These are phyloP conservation scores for Parietaria judaica DNA, from an alignment of 306 rosid genomes.

Conservation along the genomic window DNA sequence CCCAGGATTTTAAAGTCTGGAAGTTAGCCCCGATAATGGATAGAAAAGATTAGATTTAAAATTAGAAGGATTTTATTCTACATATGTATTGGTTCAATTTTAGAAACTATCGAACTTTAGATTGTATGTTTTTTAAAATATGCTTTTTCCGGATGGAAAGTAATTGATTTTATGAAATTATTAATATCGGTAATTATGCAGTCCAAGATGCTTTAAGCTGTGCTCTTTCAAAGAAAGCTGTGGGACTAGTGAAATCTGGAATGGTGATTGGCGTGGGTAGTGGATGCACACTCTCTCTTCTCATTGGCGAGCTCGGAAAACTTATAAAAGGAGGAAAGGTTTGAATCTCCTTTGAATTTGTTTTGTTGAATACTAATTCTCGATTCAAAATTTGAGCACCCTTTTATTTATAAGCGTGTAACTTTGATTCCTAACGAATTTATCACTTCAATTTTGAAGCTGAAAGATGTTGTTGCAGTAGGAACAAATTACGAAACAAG, in stretches of 20 bases:
- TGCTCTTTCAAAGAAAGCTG: constrained; percentile 18
- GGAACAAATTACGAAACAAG: constrained; percentile 18
- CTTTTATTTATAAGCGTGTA: background rate
- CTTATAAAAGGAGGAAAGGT: constrained; percentile 18
- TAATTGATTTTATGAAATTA: background rate
- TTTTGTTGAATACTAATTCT: background rate
- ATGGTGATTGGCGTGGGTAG: constrained; percentile 19
- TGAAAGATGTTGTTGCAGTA: constrained; percentile 16
- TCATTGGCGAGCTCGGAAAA: constrained; percentile 19
- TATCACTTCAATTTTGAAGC: background rate
- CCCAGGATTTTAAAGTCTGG: no score
- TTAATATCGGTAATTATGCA: background rate
- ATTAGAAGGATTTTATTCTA: no score
- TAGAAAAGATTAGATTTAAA: no score
- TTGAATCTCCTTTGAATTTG: background rate
- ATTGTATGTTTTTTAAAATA: no score
- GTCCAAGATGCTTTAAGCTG: constrained; percentile 15
- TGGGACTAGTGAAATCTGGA: constrained; percentile 18
- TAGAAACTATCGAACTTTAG: no score
- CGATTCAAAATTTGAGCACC: background rate
- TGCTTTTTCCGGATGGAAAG: background rate
- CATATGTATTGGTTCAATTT: no score
- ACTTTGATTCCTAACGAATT: background rate
- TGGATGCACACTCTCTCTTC: constrained; percentile 13
- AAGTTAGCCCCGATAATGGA: no score